Percentiles rank a stretch among this genome's conserved stretches.
Conservation (phyloP, 495 filamentous ascomycete species). For the Penicillium coprophilum region DNA sequence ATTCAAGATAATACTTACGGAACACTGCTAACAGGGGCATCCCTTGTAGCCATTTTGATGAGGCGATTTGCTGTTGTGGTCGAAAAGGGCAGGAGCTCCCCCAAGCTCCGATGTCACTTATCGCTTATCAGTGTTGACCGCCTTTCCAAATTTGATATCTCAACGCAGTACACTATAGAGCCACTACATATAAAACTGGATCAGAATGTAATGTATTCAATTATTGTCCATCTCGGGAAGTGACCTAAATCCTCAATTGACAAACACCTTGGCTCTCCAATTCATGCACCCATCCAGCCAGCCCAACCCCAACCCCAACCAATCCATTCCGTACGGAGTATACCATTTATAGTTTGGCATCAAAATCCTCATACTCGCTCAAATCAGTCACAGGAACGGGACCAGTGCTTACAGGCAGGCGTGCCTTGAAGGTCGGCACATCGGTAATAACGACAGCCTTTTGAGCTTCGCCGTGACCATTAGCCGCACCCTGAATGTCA, state of each 20-base stretch:
- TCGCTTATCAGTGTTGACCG: not conserved
- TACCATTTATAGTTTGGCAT: conserved; percentile 65
- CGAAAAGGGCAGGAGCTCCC: conserved; percentile 45
- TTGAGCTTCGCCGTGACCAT: conserved; percentile 25
- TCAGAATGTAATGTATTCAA: not conserved
- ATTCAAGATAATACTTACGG: conserved; percentile 46
- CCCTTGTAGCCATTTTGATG: not conserved
- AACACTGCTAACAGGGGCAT: conserved; percentile 50
- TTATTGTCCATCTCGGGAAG: not conserved
- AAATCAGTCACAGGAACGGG: conserved; percentile 71
- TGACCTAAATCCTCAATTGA: not conserved
- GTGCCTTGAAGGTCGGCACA: conserved; percentile 74
- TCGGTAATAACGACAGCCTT: conserved; percentile 61
- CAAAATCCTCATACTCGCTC: conserved; percentile 78
- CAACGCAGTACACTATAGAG: too few relatives aligned
- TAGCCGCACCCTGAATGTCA: conserved; percentile 26
- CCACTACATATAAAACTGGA: not conserved
- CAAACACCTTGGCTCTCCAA: conserved; percentile 12
- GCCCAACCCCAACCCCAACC: too few relatives aligned
- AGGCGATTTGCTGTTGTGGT: conserved; percentile 50
- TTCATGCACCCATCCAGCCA: conserved; percentile 8
- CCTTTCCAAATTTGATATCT: not conserved
- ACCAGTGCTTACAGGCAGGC: conserved; percentile 64
- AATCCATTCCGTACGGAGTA: conserved; percentile 4
- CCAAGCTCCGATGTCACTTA: conserved; percentile 43